Base-by-base conservation (phyloP, 2,329 filamentous ascomycete species). In the Annulohypoxylon truncatum region DNA sequence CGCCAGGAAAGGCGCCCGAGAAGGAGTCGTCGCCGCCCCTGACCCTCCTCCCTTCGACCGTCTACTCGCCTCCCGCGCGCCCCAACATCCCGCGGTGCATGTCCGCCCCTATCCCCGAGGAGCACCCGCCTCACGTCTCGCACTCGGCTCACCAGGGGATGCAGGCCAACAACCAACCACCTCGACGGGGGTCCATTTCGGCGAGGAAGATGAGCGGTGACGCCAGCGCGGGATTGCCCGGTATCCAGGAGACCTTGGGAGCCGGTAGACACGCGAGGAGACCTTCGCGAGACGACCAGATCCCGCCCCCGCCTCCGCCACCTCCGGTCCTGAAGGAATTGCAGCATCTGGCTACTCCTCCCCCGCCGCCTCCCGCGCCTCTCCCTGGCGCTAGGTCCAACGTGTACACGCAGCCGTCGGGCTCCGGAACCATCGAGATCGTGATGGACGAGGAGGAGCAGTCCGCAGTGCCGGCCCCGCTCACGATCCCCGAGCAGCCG, bases 361-460 rank as follows among this genome's bases (percentile, higher is more conserved):
- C 88, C 0, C 87, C 88, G 0, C 88, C 88, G 0, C 88, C 88
- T 0, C 88, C 87, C 0, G 84, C 86, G 0, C 88, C 88, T 0
- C 77, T 89, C 3, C 85, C 85, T 0, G 77, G 79, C 31, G 72
- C 75, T 28, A 79, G 77, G 28, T 76, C 79, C 2, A 78, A 79
- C 6, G 74, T 83, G 47, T 81, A 83, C 66, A 76, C 78, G 29
- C 70, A 82, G 13, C 82, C 81, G 6, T 84, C 85, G 0, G 87
- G 85, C 3, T 84, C 87, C 73, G 67, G 64, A 10, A 65, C 65
- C 7, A 89, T 90, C 68, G 88, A 90, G 75, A 88, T 90, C 66
- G 87, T 90, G 52, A 88, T 89, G 84, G 87, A 90, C 68, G 86
- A 88, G 1, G 85, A 88, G 4, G 82, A 85, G 15, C 71, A 74